Conservation (phyloP, 495 filamentous ascomycete genomes). For the Tuber aestivum region DNA sequence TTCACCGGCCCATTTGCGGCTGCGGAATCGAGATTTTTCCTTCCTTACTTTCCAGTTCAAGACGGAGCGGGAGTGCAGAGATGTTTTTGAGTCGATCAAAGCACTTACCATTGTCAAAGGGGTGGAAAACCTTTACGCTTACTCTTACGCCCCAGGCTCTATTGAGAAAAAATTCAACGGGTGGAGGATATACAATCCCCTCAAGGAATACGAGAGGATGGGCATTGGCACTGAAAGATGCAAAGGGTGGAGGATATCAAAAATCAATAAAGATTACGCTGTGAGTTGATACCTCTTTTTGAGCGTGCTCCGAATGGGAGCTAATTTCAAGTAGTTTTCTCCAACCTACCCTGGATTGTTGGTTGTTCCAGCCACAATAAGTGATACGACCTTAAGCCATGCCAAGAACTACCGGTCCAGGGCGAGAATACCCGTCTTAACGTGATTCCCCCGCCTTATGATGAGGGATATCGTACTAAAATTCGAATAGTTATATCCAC, state of each 20-base stretch:
- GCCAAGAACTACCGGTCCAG: conserved; percentile 83
- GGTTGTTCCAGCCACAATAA: conserved; percentile 77
- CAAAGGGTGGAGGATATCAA: conserved; percentile 82
- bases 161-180: conserved; percentile 72
- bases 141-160: conserved; percentile 67
- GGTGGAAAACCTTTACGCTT: conserved; percentile 88
- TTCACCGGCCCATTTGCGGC: conserved; percentile 71
- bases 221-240: conserved; percentile 41
- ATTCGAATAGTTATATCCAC: conserved; percentile 63
- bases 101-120: conserved; percentile 72
- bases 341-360: conserved; percentile 89
- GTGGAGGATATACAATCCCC: conserved; percentile 82
- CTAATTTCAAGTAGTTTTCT: conserved; percentile 61
- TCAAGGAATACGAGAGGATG: conserved; percentile 42
- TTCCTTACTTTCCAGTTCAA: conserved; percentile 86
- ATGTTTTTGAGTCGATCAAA: conserved; percentile 85
- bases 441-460: conserved; percentile 69
- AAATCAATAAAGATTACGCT: conserved; percentile 78
- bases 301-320: conserved; percentile 8
- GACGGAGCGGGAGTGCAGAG: conserved; percentile 65
- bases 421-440: conserved; percentile 76
- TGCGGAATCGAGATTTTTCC: conserved; percentile 86
- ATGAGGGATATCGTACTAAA: conserved; percentile 17
- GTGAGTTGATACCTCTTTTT: conserved; percentile 45
- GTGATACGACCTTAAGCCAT: conserved; percentile 93